Conservation (phyloP, 176 grass and related monocot species). For the Puya raimondii region DNA sequence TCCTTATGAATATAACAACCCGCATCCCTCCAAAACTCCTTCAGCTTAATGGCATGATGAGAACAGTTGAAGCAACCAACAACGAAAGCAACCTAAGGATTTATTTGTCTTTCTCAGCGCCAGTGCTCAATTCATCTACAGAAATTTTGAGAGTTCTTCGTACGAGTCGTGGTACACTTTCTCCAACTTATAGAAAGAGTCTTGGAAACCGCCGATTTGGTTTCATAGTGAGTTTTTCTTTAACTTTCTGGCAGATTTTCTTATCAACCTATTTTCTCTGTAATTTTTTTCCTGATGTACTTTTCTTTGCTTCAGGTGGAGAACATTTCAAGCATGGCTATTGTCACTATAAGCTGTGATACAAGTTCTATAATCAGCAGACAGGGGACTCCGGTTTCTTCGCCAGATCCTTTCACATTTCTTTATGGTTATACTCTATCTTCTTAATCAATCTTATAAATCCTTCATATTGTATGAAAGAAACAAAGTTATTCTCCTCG, state of each 20-base stretch:
- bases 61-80: conserved; percentile 68
- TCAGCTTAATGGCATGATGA: conserved; percentile 45
- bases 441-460: neutral
- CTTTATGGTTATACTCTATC: conserved; percentile 52
- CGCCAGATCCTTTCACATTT: conserved; percentile 56
- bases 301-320: conserved; percentile 39
- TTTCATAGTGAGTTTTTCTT: conserved; percentile 40
- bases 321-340: conserved; percentile 33
- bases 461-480: neutral
- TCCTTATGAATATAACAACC: conserved; percentile 49
- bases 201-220: conserved; percentile 68
- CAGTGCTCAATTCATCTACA: conserved; percentile 67
- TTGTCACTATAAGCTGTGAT: conserved; percentile 56
- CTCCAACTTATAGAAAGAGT: conserved; percentile 49
- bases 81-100: conserved; percentile 31
- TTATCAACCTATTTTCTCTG: neutral
- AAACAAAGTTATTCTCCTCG: neutral
- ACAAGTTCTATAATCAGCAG: conserved; percentile 67
- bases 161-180: conserved; percentile 32
- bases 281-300: neutral
- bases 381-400: conserved; percentile 62
- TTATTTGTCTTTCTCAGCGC: conserved; percentile 61
- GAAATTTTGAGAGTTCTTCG: conserved; percentile 45
- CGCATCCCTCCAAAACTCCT: conserved; percentile 42
- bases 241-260: neutral